These are phyloP conservation scores for Penicillium cosmopolitanum DNA, from an alignment of 495 filamentous ascomycete genomes.

Conservation along the genomic window DNA sequence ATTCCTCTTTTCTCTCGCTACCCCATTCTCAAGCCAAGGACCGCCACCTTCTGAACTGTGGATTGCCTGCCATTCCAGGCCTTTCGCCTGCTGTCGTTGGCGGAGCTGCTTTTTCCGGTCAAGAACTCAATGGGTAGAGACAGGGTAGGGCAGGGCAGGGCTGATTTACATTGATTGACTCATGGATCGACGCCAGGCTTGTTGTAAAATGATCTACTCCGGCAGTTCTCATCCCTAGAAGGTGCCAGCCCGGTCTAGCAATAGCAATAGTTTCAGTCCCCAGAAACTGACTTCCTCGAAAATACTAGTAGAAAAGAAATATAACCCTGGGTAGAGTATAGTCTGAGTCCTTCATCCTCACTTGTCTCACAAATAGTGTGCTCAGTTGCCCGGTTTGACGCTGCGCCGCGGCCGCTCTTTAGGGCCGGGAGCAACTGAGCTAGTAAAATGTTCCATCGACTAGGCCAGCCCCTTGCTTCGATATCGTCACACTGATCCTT, in stretches of 20 bases:
- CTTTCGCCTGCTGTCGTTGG: constrained; percentile 6
- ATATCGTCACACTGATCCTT: constrained; percentile 28
- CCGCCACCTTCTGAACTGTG: constrained; percentile 19
- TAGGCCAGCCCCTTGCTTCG: constrained; percentile 27
- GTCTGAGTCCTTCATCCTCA: too few relatives aligned
- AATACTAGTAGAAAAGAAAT: too few relatives aligned
- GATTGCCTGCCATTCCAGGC: constrained; percentile 22
- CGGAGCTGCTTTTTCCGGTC: constrained; percentile 14
- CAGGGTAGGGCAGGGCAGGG: background rate
- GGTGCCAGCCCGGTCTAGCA: background rate
- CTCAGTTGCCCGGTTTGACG: too few relatives aligned
- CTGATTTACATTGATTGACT: too few relatives aligned
- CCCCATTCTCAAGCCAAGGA: background rate
- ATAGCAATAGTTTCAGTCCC: too few relatives aligned
- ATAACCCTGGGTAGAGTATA: too few relatives aligned
- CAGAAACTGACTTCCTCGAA: too few relatives aligned
- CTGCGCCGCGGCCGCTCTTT: too few relatives aligned
- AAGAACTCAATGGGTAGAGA: constrained; percentile 22
- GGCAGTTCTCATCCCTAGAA: background rate
- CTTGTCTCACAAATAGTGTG: too few relatives aligned
- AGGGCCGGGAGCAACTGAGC: background rate
- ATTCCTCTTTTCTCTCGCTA: background rate
- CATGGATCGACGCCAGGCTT: constrained; percentile 12
- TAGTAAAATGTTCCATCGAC: constrained; percentile 4
- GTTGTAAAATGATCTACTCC: background rate